Conservation (phyloP, 83 land plant species). For the Diphasiastrum complanatum region DNA sequence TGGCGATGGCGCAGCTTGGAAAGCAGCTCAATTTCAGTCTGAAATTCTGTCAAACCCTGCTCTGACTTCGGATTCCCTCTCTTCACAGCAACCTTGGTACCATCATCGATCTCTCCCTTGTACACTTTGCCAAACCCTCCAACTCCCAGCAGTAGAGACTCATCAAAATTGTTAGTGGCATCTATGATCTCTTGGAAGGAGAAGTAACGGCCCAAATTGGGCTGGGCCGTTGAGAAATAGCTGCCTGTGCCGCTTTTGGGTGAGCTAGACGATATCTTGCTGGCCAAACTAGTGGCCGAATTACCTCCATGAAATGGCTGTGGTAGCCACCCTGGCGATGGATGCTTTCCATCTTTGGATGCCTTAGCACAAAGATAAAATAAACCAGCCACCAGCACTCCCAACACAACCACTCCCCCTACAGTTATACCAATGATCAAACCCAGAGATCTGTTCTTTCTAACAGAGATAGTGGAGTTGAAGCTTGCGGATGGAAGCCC, state of each 20-base stretch:
- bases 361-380: neutral
- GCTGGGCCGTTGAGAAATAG: constrained; percentile 1
- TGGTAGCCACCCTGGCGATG: constrained; percentile 11
- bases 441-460: neutral
- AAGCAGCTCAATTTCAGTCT: no score
- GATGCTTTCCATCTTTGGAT: neutral
- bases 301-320: constrained; percentile 14
- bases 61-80: constrained; percentile 1
- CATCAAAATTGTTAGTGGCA: constrained; percentile 25
- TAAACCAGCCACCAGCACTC: constrained; percentile 1
- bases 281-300: constrained; percentile 14
- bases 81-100: constrained; percentile 10
- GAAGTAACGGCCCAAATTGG: constrained; percentile 17
- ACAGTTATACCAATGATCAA: constrained; percentile 6
- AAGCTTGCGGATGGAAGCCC: neutral
- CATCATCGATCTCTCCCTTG: constrained; percentile 1
- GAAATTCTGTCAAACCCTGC: constrained; percentile 16
- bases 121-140: constrained; percentile 16
- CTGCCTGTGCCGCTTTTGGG: constrained; percentile 18
- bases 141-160: constrained; percentile 10
- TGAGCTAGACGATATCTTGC: constrained; percentile 9
- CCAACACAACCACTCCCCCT: constrained; percentile 10
- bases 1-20: constrained; percentile 9
- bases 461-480: neutral
- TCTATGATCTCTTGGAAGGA: constrained; percentile 14